Conservation (phyloP, 2,329 filamentous ascomycete genomes). For the Hymenoscyphus linearis region DNA sequence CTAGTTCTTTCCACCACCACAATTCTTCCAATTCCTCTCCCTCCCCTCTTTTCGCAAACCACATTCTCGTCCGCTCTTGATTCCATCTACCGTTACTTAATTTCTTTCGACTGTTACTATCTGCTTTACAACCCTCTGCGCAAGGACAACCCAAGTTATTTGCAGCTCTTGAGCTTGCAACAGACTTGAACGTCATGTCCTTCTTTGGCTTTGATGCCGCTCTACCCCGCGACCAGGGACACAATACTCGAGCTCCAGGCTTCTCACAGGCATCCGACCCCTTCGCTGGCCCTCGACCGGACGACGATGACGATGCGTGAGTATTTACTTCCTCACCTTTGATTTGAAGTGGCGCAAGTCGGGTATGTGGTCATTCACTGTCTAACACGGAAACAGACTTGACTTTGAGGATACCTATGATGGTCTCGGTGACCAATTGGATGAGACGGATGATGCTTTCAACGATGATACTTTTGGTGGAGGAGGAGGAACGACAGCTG, state of each 20-base stretch:
- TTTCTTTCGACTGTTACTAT: neutral
- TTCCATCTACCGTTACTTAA: neutral
- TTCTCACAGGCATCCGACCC: conserved; percentile 82
- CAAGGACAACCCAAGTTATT: neutral
- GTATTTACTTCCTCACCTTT: conserved; percentile 19
- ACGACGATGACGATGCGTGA: conserved; percentile 48
- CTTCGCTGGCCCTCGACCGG: conserved; percentile 68
- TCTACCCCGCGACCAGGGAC: conserved; percentile 56
- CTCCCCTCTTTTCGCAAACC: neutral
- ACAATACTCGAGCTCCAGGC: conserved; percentile 65
- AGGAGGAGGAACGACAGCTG: conserved; percentile 34
- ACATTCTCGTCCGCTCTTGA: neutral
- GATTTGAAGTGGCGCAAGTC: no score
- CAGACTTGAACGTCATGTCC: conserved; percentile 55
- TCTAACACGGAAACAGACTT: conserved; percentile 42
- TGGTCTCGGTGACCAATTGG: conserved; percentile 81
- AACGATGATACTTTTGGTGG: conserved; percentile 92
- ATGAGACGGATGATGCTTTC: conserved; percentile 88
- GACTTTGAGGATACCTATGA: conserved; percentile 99
- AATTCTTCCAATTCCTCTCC: neutral
- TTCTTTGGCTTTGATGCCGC: conserved; percentile 85
- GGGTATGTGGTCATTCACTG: neutral
- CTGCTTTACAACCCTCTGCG: neutral
- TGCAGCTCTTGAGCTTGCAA: neutral
- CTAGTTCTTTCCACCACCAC: neutral